phyloP scores from a whole-genome alignment of 148 eudicot species.

The Silene latifolia region DNA sequence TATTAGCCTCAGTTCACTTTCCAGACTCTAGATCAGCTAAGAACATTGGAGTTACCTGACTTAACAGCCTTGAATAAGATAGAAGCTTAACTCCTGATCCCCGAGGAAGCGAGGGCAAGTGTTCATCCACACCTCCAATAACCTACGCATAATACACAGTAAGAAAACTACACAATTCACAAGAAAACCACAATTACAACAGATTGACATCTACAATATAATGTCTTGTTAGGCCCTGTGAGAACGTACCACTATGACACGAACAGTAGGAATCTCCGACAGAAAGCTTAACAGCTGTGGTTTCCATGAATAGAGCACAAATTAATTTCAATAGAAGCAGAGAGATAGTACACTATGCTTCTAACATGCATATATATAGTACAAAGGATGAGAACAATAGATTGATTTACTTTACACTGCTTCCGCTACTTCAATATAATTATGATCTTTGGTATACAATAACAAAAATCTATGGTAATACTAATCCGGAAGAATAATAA shows the following conservation, averaged over 20 bases:
- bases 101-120: slow-evolving; percentile 81
- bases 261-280: slow-evolving; percentile 74
- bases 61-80: slow-evolving; percentile 60
- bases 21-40: neutral
- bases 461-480: too few species aligned
- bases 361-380: neutral
- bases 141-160: slow-evolving; percentile 41
- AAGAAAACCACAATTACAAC: neutral
- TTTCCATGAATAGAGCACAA: slow-evolving; percentile 1
- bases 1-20: neutral
- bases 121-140: slow-evolving; percentile 80
- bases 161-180: neutral
- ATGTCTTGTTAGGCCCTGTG: neutral
- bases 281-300: slow-evolving; percentile 67
- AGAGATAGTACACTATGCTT: neutral
- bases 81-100: slow-evolving; percentile 62
- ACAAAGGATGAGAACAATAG: neutral
- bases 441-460: too few species aligned
- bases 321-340: slow-evolving; percentile 3
- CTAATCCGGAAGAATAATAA: too few species aligned
- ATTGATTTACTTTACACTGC: too few species aligned
- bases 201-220: neutral
- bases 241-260: slow-evolving; percentile 74
- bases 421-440: neutral
- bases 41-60: slow-evolving; percentile 47